Evolutionary conservation across 1,284 basidiomycete genomes (phyloP).

Genomic region (Vanrija humicola): DNA sequence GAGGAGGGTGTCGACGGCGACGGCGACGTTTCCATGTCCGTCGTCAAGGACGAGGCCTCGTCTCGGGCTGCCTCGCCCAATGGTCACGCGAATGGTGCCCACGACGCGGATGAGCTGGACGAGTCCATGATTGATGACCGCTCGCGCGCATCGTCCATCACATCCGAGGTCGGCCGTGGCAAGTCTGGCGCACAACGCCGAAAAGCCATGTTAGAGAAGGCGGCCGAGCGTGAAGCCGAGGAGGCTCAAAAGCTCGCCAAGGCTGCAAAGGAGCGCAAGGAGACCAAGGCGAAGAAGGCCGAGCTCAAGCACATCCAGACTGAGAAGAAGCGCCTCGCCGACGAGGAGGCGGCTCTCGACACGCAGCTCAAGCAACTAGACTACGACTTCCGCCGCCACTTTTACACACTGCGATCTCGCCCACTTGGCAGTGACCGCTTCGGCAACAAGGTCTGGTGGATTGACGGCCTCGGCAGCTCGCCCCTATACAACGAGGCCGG

Average conservation of each 20-base stretch:
- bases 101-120: slow-evolving; percentile 40
- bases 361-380: slow-evolving; percentile 79
- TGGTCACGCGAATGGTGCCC: slow-evolving; percentile 23
- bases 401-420: slow-evolving; percentile 76
- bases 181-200: slow-evolving; percentile 29
- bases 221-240: slow-evolving; percentile 45
- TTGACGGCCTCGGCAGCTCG: slow-evolving; percentile 88
- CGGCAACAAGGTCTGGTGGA: slow-evolving; percentile 95
- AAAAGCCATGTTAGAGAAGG: slow-evolving; percentile 43
- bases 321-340: slow-evolving; percentile 75
- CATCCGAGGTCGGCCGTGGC: not conserved
- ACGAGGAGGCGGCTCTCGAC: slow-evolving; percentile 76
- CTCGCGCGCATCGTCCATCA: slow-evolving; percentile 10
- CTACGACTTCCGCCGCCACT: slow-evolving; percentile 82
- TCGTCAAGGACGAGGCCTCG: slow-evolving; percentile 20
- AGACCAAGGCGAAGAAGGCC: slow-evolving; percentile 31
- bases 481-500: slow-evolving; percentile 63
- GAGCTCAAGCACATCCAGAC: slow-evolving; percentile 30
- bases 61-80: slow-evolving; percentile 26
- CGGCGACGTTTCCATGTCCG: slow-evolving; percentile 55
- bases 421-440: slow-evolving; percentile 90
- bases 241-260: slow-evolving; percentile 63
- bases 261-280: slow-evolving; percentile 47
- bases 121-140: slow-evolving; percentile 16
- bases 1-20: slow-evolving; percentile 63